Evolutionary conservation across 2,329 filamentous ascomycete species (phyloP), one percentile per base, ranked within the genome.

Genomic region (Colletotrichum tamarilloi): DNA sequence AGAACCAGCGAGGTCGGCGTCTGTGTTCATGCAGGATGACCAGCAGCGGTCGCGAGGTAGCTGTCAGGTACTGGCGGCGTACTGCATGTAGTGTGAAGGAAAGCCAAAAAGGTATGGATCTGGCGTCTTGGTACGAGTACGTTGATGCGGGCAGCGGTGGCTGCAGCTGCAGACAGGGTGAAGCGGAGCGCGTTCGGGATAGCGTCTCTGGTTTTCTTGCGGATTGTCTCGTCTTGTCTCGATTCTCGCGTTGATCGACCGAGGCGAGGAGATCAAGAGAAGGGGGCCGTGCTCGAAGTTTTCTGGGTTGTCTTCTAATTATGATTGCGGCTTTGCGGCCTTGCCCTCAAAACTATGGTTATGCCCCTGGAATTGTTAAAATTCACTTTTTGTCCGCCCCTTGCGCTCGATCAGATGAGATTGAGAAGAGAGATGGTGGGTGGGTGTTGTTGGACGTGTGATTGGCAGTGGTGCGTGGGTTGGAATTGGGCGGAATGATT

Each of bases 191-290:
- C 22, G 64, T 67, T 58, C 38, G 69, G 65, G 56, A 62, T 66
- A 56, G 32, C 49, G 38, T 57, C 58, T 72, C 52, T 63, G 24
- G 46, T 22, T 35, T 49, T n/a, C 32, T 30, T 52, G 52, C 38
- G 26, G 38, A 26, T 55, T 72, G 69, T 73, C 66, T 73, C 66
- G 66, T 65, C 67, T 60, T 57, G 70, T 70, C 70, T 70, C 70
- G 70, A 26, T 60, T 57, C 57, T 70, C 67, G 70, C 67, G 60
- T 56, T 70, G 60, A 70, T 70, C 26, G 46, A 62, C 70, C 70
- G 52, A 65, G 60, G n/a, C 57, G 22, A 60, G 52, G 53, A 59
- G 58, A 30, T 68, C 30, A 72, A 63, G 53, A 30, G 30, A 64
- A 60, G 38, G 65, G 68, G 69, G 35, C 38, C 58, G 69, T 72